Evolutionary conservation across 139 green algal genomes (phyloP), one percentile per base, ranked within the genome.

Genomic region (Choricystis sp.): DNA sequence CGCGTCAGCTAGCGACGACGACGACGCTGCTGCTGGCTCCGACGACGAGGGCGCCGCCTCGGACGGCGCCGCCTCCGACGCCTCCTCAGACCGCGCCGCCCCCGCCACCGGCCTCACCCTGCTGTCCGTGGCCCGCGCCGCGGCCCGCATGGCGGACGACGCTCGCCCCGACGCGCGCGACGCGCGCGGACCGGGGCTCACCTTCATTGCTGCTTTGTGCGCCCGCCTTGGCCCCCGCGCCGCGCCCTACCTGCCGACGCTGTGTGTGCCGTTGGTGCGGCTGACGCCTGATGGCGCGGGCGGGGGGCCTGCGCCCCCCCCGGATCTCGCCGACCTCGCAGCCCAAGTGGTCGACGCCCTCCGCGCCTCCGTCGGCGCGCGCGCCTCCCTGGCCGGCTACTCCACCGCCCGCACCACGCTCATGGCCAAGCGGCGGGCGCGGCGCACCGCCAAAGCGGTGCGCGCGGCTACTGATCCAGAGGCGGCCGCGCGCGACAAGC

Each of bases 311-410:
- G 55, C 56, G 2, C 67, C 79, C 26, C 49, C 59, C 2, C 64
- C 63, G 21, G 75, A 84, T 59, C 61, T 75, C 2, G 59, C 63
- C 21, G 57, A 31, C 56, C 70, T 91, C 52, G 74, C 62, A 0
- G 74, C 81, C 26, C 81, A 95, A 69, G 83, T 95, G 21, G n/a
- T 88, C 27, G 68, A 71, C 30, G 83, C 92, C 56, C 61, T 94
- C 69, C 72, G 81, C 2, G 62, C 57, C 19, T 60, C 82, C 57
- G 74, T 88, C 55, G 86, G 85, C 27, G 63, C 68, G 1, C 83
- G 91, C 31, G 71, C 66, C n/a, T 72, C 91, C 66, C 68, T 93
- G 56, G 59, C 62, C 26, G 78, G 73, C 1, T 92, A 89, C 74
- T 84, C 77, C 26, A 57, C 56, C 9, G 86, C 83, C 0, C 67